phyloP scores from a whole-genome alignment of 2,329 filamentous ascomycete genomes.

The Neofusicoccum parvum region DNA sequence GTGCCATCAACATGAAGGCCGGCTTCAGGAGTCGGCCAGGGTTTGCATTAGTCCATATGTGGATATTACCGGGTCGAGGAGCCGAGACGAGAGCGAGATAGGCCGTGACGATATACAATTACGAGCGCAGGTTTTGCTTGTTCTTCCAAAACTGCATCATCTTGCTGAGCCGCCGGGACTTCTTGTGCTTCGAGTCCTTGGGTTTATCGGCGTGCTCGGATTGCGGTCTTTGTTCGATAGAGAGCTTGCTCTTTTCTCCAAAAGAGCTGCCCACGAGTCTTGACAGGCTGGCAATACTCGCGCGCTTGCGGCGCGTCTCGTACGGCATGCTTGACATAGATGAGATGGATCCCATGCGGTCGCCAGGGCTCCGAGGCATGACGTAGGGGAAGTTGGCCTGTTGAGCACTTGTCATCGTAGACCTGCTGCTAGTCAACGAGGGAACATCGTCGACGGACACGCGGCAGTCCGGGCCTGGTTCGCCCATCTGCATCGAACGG shows the following conservation, averaged over 20 bases:
- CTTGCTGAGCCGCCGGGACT: slow-evolving; percentile 69
- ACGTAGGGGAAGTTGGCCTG: slow-evolving; percentile 48
- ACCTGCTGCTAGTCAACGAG: slow-evolving; percentile 74
- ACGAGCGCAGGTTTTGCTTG: slow-evolving; percentile 29
- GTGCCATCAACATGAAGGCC: slow-evolving; percentile 21
- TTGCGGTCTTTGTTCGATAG: slow-evolving; percentile 60
- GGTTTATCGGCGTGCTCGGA: slow-evolving; percentile 57
- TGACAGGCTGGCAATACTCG: slow-evolving; percentile 75
- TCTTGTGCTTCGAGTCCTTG: slow-evolving; percentile 66
- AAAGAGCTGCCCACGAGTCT: slow-evolving; percentile 66
- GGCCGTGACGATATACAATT: slow-evolving; percentile 17
- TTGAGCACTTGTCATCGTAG: slow-evolving; percentile 71
- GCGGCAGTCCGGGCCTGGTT: slow-evolving; percentile 70
- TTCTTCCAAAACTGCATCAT: slow-evolving; percentile 78
- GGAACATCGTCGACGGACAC: slow-evolving; percentile 74
- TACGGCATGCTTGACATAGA: slow-evolving; percentile 42
- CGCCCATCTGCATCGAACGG: slow-evolving; percentile 71
- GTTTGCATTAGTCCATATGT: slow-evolving; percentile 14
- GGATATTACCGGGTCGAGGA: slow-evolving; percentile 9
- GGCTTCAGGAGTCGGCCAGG: slow-evolving; percentile 17
- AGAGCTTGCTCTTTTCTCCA: slow-evolving; percentile 74
- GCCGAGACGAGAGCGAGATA: slow-evolving; percentile 10
- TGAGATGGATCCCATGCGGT: slow-evolving; percentile 44
- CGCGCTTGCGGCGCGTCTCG: slow-evolving; percentile 68
- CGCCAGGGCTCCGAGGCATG: slow-evolving; percentile 46